Percentiles rank a stretch among this genome's conserved stretches.
phyloP scores from a whole-genome alignment of 73 alveolate species.

The Paramecium sexaurelia region DNA sequence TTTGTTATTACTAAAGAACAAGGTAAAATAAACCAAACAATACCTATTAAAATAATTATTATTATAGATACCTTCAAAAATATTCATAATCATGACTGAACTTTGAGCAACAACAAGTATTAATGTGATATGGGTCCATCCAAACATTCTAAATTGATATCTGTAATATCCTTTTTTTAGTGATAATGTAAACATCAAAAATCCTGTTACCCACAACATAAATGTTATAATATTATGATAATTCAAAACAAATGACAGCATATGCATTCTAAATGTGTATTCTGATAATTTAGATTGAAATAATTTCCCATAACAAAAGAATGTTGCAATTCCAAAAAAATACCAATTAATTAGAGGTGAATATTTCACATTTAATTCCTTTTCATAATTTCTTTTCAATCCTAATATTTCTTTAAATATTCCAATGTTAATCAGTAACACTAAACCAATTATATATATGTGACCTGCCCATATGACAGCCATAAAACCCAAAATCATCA shows the following conservation, averaged over 20 bases:
- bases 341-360: conserved; percentile 89
- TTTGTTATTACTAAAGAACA: conserved; percentile 86
- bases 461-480: conserved; percentile 88
- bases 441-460: conserved; percentile 71
- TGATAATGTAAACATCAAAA: conserved; percentile 82
- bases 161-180: conserved; percentile 71
- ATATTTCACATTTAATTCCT: conserved; percentile 81
- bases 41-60: background rate
- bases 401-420: conserved; percentile 92
- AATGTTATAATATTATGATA: conserved; percentile 90
- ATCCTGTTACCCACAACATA: conserved; percentile 82
- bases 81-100: conserved; percentile 84
- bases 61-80: conserved; percentile 82
- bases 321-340: conserved; percentile 78
- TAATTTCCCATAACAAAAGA: conserved; percentile 71
- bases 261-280: background rate
- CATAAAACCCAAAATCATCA: conserved; percentile 83
- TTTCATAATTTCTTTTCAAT: conserved; percentile 86
- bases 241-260: conserved; percentile 63
- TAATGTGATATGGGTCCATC: conserved; percentile 70
- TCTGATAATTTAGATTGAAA: conserved; percentile 37
- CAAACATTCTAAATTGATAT: conserved; percentile 73
- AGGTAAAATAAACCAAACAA: conserved; percentile 97
- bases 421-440: conserved; percentile 53
- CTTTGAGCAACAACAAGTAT: conserved; percentile 80